A percentile compares a stretch with the other conserved stretches of the same genome.
These are phyloP conservation scores for Fusarium buxicola DNA, from an alignment of 2,329 filamentous ascomycete species.

Conservation along the genomic window DNA sequence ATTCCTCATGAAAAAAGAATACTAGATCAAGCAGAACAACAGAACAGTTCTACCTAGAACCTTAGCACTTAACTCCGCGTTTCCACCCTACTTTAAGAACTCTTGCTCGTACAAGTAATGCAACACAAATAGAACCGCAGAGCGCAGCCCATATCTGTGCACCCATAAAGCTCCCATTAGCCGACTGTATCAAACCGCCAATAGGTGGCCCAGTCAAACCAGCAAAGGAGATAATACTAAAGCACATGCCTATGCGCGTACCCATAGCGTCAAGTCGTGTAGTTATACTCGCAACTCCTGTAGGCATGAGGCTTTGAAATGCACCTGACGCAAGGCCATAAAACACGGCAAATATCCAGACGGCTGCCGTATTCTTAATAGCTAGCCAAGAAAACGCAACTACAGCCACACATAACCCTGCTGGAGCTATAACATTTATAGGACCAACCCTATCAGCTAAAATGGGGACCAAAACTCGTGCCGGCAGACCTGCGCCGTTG, in stretches of 20 bases:
- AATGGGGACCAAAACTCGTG: conserved; percentile 52
- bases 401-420: conserved; percentile 46
- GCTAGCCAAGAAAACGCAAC: conserved; percentile 53
- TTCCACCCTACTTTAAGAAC: conserved; percentile 38
- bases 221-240: conserved; percentile 53
- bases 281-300: conserved; percentile 54
- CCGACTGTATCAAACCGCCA: conserved; percentile 47
- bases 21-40: too few relatives aligned
- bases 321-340: conserved; percentile 47
- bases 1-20: too few relatives aligned
- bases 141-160: conserved; percentile 52
- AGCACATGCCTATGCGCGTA: conserved; percentile 56
- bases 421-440: conserved; percentile 50
- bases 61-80: conserved; percentile 31
- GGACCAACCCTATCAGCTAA: conserved; percentile 53
- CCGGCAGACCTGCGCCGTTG: conserved; percentile 54
- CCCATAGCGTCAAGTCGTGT: conserved; percentile 53
- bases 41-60: background rate
- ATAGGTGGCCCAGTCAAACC: conserved; percentile 55
- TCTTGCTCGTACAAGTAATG: conserved; percentile 31
- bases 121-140: conserved; percentile 45
- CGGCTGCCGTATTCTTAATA: conserved; percentile 47
- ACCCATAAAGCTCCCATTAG: conserved; percentile 42
- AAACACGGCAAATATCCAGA: conserved; percentile 53
- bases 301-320: conserved; percentile 56